Conservation (phyloP, 257 asterid genomes). For the Cruciata laevipes region DNA sequence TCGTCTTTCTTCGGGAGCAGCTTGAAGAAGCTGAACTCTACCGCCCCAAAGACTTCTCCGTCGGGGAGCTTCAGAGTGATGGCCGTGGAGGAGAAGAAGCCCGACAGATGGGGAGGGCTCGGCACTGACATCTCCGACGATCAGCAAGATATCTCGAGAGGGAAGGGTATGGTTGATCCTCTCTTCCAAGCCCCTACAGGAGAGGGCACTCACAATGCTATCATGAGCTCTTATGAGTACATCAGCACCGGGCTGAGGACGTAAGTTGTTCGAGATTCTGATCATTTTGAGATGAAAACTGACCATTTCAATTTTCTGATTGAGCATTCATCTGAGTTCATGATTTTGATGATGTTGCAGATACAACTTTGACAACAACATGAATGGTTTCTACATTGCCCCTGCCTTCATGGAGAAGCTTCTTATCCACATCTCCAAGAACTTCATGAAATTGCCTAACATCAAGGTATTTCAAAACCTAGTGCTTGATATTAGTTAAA, state of each 20-base stretch:
- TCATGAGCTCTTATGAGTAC: slow-evolving; percentile 68
- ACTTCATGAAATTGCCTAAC: slow-evolving; percentile 71
- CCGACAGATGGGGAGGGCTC: slow-evolving; percentile 73
- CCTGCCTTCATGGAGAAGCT: slow-evolving; percentile 96
- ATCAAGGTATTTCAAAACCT: slow-evolving; percentile 45
- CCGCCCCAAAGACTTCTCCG: slow-evolving; percentile 22
- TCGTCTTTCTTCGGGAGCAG: slow-evolving; percentile 47
- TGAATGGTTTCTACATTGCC: slow-evolving; percentile 67
- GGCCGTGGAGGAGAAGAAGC: slow-evolving; percentile 45
- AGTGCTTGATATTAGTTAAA: too few relatives aligned
- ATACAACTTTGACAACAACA: slow-evolving; percentile 51
- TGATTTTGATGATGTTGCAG: slow-evolving; percentile 13
- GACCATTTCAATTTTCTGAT: neutral
- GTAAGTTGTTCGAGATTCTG: slow-evolving; percentile 18
- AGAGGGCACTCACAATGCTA: slow-evolving; percentile 56
- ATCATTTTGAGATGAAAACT: too few relatives aligned
- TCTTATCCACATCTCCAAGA: slow-evolving; percentile 59
- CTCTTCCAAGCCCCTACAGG: slow-evolving; percentile 78
- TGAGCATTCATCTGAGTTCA: neutral
- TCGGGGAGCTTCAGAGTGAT: slow-evolving; percentile 37
- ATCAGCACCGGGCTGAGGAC: slow-evolving; percentile 55
- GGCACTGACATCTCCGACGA: slow-evolving; percentile 55
- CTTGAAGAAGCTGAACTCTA: slow-evolving; percentile 37
- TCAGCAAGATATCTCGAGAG: slow-evolving; percentile 76
- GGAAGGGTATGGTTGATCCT: slow-evolving; percentile 65